These are phyloP conservation scores for Hypoxylon lenormandii DNA, from an alignment of 495 filamentous ascomycete genomes.

Conservation along the genomic window DNA sequence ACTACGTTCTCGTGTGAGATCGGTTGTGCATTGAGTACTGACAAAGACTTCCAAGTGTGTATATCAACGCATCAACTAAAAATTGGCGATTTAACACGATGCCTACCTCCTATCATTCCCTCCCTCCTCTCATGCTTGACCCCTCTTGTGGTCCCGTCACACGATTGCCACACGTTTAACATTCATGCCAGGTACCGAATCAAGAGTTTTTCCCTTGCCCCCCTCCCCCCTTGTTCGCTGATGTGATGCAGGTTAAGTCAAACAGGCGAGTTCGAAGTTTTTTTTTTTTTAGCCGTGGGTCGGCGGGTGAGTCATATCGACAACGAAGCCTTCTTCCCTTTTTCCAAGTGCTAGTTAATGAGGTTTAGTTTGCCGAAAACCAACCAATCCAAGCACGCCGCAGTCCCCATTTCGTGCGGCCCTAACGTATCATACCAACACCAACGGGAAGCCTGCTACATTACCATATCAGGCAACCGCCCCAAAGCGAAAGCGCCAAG, in stretches of 20 bases:
- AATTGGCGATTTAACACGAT: slow-evolving; percentile 7
- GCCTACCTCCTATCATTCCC: background rate
- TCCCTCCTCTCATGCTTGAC: slow-evolving; percentile 1
- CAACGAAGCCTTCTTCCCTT: background rate
- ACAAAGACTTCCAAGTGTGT: slow-evolving; percentile 32
- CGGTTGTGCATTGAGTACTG: slow-evolving; percentile 28
- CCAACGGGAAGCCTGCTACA: slow-evolving; percentile 7
- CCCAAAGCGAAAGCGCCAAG: slow-evolving; percentile 34
- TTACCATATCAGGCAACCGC: slow-evolving; percentile 37
- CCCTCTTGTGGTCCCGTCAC: slow-evolving; percentile 11
- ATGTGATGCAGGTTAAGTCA: slow-evolving; percentile 39
- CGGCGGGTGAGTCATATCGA: slow-evolving; percentile 50
- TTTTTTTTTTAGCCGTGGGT: slow-evolving; percentile 16
- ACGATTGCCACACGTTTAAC: slow-evolving; percentile 22
- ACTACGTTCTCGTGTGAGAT: slow-evolving; percentile 28
- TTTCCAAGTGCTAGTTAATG: background rate
- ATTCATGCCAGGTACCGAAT: slow-evolving; percentile 30
- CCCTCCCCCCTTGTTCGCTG: slow-evolving; percentile 40
- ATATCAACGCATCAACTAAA: background rate
- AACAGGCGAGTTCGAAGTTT: background rate
- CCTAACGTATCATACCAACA: background rate
- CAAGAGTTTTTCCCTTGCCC: slow-evolving; percentile 20
- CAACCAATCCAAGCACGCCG: slow-evolving; percentile 10
- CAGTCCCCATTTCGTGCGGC: background rate
- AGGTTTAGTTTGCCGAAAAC: slow-evolving; percentile 14